These are phyloP conservation scores for Purshia tridentata DNA, from an alignment of 306 rosid genomes.

Conservation along the genomic window DNA sequence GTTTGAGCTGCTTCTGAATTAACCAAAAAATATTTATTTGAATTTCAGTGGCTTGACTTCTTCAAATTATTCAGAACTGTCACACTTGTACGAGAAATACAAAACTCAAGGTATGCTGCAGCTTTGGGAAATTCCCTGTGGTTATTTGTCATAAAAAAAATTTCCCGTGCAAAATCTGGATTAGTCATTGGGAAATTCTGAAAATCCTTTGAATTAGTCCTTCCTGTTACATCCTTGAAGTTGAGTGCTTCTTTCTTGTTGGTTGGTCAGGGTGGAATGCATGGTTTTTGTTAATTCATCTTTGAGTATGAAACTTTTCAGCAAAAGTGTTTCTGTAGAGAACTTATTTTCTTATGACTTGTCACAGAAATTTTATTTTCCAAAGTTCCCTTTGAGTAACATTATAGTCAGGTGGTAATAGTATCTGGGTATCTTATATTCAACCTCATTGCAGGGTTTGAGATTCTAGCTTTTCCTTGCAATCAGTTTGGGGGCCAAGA, in stretches of 20 bases:
- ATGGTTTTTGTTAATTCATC: not conserved
- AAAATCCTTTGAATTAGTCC: not conserved
- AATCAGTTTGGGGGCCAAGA: conserved; percentile 98
- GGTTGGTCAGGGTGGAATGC: not conserved
- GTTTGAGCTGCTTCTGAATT: conserved; percentile 20
- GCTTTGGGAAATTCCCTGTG: not conserved
- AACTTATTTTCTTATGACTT: not conserved
- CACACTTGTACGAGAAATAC: conserved; percentile 80
- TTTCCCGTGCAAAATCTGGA: not conserved
- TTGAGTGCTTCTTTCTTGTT: not conserved
- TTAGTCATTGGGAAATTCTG: not conserved
- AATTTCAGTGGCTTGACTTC: conserved; percentile 81
- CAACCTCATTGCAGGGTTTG: conserved; percentile 61
- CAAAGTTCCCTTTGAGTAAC: not conserved
- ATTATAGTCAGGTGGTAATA: conserved; percentile 6
- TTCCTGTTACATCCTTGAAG: not conserved
- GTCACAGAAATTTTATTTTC: not conserved
- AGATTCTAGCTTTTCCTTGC: conserved; percentile 96
- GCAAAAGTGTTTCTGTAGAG: not conserved
- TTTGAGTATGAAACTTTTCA: not conserved
- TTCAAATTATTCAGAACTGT: conserved; percentile 84
- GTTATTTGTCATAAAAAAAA: not conserved
- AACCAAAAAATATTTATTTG: conserved; percentile 25
- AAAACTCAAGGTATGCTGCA: conserved; percentile 67
- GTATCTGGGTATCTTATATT: conserved; percentile 14